Conservation (phyloP, 2,329 filamentous ascomycete species). For the Claviceps spartinae region DNA sequence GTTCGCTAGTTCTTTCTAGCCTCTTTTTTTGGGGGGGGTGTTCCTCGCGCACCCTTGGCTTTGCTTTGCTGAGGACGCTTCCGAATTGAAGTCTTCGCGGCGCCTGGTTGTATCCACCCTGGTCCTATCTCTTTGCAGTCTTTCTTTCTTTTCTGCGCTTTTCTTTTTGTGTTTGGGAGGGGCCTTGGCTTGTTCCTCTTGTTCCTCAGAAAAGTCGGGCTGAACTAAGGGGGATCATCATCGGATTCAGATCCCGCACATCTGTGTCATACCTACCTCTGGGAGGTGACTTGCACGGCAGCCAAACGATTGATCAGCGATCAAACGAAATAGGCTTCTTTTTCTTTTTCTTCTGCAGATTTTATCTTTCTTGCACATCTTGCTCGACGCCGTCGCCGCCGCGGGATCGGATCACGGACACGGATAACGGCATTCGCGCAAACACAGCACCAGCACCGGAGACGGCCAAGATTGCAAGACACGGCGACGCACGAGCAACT, state of each 20-base stretch:
- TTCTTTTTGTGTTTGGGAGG: too few species aligned
- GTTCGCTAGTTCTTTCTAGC: slow-evolving; percentile 4
- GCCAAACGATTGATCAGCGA: not conserved
- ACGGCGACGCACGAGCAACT: not conserved
- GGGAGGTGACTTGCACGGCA: not conserved
- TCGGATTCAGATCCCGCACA: not conserved
- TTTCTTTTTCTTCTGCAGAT: not conserved
- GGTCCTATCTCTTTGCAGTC: not conserved
- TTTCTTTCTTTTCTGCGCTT: not conserved
- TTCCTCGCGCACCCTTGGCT: not conserved
- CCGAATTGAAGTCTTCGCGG: not conserved
- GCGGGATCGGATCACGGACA: not conserved
- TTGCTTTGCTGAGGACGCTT: not conserved
- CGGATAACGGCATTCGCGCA: too few species aligned
- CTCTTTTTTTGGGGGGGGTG: not conserved
- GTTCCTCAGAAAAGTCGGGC: not conserved
- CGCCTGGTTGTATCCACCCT: not conserved
- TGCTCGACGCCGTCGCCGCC: not conserved
- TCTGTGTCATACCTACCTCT: not conserved
- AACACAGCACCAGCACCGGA: too few species aligned
- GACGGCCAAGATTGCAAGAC: too few species aligned
- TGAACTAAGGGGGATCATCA: not conserved
- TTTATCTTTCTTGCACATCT: not conserved
- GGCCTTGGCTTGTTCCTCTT: not conserved
- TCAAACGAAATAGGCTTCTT: not conserved